Evolutionary conservation across 352 stramenopile genomes (phyloP).

Genomic region (Phytophthora capsici): DNA sequence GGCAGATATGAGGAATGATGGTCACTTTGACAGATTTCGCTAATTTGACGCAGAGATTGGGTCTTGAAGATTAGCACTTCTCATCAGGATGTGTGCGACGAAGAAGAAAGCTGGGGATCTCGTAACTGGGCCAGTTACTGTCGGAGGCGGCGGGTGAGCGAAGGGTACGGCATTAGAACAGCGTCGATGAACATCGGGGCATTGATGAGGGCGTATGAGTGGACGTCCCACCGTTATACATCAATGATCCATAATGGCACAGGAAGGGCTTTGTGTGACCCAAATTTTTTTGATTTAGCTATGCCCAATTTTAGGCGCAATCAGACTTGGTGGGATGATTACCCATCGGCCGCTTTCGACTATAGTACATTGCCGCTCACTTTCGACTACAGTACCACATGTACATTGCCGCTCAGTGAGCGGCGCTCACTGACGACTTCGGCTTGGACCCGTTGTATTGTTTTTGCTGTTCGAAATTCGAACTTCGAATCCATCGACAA

Average conservation of each 20-base stretch:
- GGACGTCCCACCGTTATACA: no score
- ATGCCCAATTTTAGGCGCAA: neutral
- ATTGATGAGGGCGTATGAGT: neutral
- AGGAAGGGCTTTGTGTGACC: neutral
- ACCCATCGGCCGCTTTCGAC: no score
- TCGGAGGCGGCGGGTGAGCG: no score
- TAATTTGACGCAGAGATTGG: slow-evolving; percentile 1
- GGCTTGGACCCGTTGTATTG: no score
- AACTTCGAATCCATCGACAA: no score
- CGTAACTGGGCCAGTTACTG: no score
- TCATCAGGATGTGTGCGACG: neutral
- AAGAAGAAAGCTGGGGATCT: neutral
- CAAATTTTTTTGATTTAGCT: neutral
- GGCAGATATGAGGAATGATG: slow-evolving; percentile 4
- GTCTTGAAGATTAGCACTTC: slow-evolving; percentile 2
- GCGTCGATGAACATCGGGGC: no score
- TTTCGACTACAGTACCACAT: no score
- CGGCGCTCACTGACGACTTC: no score
- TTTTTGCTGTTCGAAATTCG: no score
- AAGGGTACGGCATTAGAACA: neutral
- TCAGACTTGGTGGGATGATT: neutral
- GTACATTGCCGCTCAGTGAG: no score
- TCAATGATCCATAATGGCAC: neutral
- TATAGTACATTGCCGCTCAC: no score
- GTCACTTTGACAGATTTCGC: slow-evolving; percentile 7